A percentile compares a stretch with the other conserved stretches of the same genome.
Evolutionary conservation across 306 rosid genomes (phyloP).

Genomic region (Quercus variabilis): DNA sequence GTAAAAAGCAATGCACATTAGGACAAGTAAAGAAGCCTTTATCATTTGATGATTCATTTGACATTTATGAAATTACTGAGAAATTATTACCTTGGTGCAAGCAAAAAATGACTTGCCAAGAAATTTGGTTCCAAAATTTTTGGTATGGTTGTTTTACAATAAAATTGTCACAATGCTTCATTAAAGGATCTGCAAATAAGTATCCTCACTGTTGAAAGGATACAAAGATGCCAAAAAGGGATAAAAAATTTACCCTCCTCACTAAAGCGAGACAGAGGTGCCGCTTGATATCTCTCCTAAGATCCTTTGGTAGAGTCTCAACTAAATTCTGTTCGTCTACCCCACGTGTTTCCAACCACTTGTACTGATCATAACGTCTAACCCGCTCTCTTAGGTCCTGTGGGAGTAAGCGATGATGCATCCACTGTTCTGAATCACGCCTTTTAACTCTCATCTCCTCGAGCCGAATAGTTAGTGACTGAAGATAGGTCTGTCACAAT

Average conservation of each 20-base stretch:
- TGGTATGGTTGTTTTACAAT: neutral
- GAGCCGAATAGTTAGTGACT: slow-evolving; percentile 92
- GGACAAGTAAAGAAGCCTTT: neutral
- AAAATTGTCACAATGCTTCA: neutral
- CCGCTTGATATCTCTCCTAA: slow-evolving; percentile 89
- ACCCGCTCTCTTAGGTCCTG: slow-evolving; percentile 88
- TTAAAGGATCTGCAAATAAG: neutral
- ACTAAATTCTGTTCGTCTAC: slow-evolving; percentile 89
- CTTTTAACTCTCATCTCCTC: slow-evolving; percentile 99
- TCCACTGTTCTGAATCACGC: slow-evolving; percentile 99
- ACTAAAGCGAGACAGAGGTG: slow-evolving; percentile 98
- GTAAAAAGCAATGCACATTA: too few relatives aligned
- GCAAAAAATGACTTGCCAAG: neutral
- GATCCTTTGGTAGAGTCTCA: slow-evolving; percentile 96
- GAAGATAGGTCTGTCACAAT: slow-evolving; percentile 86
- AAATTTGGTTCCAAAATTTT: neutral
- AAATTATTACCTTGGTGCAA: neutral
- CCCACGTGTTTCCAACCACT: slow-evolving; percentile 99
- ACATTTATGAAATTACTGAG: neutral
- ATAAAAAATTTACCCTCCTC: slow-evolving; percentile 67
- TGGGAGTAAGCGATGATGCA: slow-evolving; percentile 97
- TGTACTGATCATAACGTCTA: slow-evolving; percentile 95
- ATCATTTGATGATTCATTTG: neutral
- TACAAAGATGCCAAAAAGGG: neutral
- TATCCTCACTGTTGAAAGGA: neutral